These are phyloP conservation scores for Penicillium sp. DNA, from an alignment of 2,329 filamentous ascomycete species.

Conservation along the genomic window DNA sequence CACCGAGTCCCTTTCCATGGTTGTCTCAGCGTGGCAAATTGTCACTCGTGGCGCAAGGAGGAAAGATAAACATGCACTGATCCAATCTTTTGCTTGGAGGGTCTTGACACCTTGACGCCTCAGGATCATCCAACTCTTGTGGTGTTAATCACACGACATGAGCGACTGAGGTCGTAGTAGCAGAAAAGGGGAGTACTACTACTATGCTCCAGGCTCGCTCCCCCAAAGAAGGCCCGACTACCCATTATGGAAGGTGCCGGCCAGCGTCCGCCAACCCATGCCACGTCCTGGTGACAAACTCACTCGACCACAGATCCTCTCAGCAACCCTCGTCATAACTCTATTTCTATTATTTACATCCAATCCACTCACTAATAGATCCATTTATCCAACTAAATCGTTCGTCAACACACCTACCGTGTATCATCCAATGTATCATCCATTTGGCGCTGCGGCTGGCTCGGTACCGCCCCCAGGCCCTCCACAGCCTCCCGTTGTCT, in stretches of 20 bases:
- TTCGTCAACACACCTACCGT: background rate
- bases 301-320: background rate
- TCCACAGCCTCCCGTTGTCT: background rate
- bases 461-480: background rate
- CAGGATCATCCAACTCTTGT: background rate
- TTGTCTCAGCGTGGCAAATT: slow-evolving; percentile 10
- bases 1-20: background rate
- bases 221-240: background rate
- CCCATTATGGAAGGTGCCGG: background rate
- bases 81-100: background rate
- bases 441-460: background rate
- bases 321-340: background rate
- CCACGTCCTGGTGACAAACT: background rate
- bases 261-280: background rate
- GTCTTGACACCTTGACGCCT: background rate
- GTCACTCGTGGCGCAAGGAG: background rate
- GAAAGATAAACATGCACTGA: background rate
- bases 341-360: background rate
- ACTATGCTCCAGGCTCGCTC: background rate
- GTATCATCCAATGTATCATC: background rate
- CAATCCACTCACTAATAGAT: background rate
- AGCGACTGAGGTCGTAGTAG: background rate
- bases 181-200: background rate
- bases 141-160: background rate
- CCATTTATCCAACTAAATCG: background rate